Evolutionary conservation across 1,284 basidiomycete genomes (phyloP).

Genomic region (Ganoderma boninense): DNA sequence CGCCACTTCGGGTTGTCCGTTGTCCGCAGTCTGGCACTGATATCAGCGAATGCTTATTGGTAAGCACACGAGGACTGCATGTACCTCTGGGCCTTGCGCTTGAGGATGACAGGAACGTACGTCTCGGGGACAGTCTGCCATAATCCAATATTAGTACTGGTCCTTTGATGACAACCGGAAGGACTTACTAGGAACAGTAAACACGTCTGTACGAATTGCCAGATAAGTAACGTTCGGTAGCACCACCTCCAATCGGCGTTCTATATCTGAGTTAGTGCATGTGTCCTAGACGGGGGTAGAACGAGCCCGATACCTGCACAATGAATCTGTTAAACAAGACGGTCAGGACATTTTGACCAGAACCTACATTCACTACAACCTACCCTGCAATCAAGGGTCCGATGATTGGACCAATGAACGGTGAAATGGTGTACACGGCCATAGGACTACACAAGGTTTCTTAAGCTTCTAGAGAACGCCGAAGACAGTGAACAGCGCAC

Average conservation of each 20-base stretch:
- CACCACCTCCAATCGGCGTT: slow-evolving; percentile 83
- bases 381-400: slow-evolving; percentile 72
- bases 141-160: neutral
- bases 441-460: slow-evolving; percentile 75
- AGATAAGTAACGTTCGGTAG: slow-evolving; percentile 73
- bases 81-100: slow-evolving; percentile 57
- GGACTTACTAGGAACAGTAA: slow-evolving; percentile 57
- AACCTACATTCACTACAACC: slow-evolving; percentile 45
- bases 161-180: neutral
- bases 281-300: neutral
- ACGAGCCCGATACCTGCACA: slow-evolving; percentile 47
- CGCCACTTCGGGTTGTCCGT: slow-evolving; percentile 62
- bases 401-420: slow-evolving; percentile 79
- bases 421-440: slow-evolving; percentile 75
- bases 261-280: slow-evolving; percentile 38
- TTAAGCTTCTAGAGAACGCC: neutral
- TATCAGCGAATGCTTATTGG: neutral
- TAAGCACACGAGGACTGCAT: slow-evolving; percentile 7
- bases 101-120: slow-evolving; percentile 70
- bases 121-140: slow-evolving; percentile 77
- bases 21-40: slow-evolving; percentile 55
- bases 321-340: slow-evolving; percentile 44
- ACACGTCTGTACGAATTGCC: slow-evolving; percentile 59
- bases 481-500: slow-evolving; percentile 50
- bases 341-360: neutral